phyloP scores from a whole-genome alignment of 345 rosid species.

The Sapria himalayana region DNA sequence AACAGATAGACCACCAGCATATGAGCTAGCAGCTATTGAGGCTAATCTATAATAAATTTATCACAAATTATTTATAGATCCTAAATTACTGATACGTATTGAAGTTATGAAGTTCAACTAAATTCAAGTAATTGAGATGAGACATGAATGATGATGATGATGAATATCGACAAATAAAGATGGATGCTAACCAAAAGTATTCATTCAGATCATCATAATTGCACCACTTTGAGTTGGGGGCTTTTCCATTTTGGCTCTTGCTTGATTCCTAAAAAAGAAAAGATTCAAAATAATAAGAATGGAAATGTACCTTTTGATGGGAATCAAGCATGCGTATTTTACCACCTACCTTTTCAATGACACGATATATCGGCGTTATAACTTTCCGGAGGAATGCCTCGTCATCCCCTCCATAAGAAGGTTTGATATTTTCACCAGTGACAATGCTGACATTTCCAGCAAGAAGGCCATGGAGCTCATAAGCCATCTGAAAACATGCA shows the following conservation, averaged over 20 bases:
- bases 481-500: conserved; percentile 59
- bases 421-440: conserved; percentile 91
- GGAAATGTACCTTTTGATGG: conserved; percentile 7
- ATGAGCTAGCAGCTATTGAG: too few species aligned
- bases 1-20: too few species aligned
- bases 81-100: too few species aligned
- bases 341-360: conserved; percentile 44
- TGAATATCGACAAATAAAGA: too few species aligned
- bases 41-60: too few species aligned
- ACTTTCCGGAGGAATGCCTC: conserved; percentile 88
- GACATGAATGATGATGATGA: too few species aligned
- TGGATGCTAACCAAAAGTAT: conserved; percentile 77
- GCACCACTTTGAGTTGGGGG: conserved; percentile 80
- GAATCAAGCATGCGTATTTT: neutral
- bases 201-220: conserved; percentile 96
- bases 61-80: too few species aligned
- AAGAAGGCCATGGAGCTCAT: conserved; percentile 90
- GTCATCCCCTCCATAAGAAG: conserved; percentile 95
- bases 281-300: conserved; percentile 11
- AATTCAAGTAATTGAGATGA: too few species aligned
- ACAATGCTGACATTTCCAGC: conserved; percentile 97
- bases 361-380: conserved; percentile 73
- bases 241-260: conserved; percentile 51
- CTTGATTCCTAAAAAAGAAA: conserved; percentile 50
- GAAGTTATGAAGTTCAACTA: too few species aligned